Evolutionary conservation across 73 alveolate genomes (phyloP).

Genomic region (Symbiodinium natans): DNA sequence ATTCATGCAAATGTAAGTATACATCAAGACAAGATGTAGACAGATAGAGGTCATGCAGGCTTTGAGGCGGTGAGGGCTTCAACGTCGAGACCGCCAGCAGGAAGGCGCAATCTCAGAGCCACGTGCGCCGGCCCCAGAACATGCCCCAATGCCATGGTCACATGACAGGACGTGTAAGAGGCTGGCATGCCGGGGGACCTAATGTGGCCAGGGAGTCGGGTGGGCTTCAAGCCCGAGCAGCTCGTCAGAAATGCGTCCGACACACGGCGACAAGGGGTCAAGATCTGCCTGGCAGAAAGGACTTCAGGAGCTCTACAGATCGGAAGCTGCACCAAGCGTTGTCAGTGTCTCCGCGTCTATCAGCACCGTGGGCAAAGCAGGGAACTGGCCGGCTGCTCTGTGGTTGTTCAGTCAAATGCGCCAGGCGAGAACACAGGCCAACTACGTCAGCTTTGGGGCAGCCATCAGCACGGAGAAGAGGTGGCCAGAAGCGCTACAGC

Average conservation of each 20-base stretch:
- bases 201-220: no score
- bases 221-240: no score
- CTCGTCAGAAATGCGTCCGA: no score
- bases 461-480: not conserved
- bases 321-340: not conserved
- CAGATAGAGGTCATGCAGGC: no score
- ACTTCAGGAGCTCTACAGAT: not conserved
- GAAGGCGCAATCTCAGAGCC: not conserved
- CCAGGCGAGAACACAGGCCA: not conserved
- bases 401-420: not conserved
- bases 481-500: not conserved
- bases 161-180: no score
- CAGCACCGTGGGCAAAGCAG: not conserved
- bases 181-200: no score
- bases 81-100: no score
- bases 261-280: no score
- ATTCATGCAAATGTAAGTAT: no score
- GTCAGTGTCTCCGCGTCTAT: not conserved
- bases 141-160: not conserved
- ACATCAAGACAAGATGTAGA: no score
- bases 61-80: no score
- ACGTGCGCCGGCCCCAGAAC: not conserved
- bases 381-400: not conserved
- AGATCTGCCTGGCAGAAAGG: no score
- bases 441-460: not conserved